Evolutionary conservation across 495 filamentous ascomycete genomes (phyloP).

Genomic region (Talaromyces proteolyticus): DNA sequence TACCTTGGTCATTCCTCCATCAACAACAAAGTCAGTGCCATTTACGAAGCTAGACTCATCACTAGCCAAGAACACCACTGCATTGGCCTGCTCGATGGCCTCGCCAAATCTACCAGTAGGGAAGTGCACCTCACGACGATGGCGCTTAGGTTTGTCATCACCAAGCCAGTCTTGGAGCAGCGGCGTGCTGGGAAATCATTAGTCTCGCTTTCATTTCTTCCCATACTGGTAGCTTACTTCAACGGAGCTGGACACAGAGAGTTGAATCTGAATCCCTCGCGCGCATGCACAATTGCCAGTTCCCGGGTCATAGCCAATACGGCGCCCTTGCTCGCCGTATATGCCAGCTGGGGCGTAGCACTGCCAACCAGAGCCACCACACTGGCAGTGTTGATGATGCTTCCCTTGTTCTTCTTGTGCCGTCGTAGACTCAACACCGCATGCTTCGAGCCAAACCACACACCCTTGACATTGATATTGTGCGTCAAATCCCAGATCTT

Average conservation of each 20-base stretch:
- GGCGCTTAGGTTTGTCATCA: constrained; percentile 77
- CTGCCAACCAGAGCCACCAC: constrained; percentile 89
- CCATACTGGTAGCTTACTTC: constrained; percentile 47
- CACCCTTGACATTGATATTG: constrained; percentile 95
- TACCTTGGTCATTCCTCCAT: constrained; percentile 88
- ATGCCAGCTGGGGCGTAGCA: constrained; percentile 92
- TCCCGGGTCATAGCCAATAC: constrained; percentile 83
- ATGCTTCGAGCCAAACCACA: constrained; percentile 96
- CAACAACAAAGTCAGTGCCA: constrained; percentile 90
- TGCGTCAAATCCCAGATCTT: constrained; percentile 94
- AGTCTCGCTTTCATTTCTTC: not conserved
- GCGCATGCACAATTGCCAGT: constrained; percentile 76
- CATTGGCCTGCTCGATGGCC: constrained; percentile 90
- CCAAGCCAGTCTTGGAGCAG: constrained; percentile 96
- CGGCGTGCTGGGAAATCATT: constrained; percentile 42
- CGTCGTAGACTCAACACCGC: constrained; percentile 77
- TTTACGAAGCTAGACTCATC: constrained; percentile 95
- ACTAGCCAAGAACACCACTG: constrained; percentile 87
- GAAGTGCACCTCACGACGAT: constrained; percentile 89
- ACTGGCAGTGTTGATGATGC: constrained; percentile 92
- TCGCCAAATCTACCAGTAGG: constrained; percentile 93
- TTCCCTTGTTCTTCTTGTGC: constrained; percentile 68
- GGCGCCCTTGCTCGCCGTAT: constrained; percentile 92
- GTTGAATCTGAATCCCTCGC: constrained; percentile 86
- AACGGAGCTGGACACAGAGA: constrained; percentile 86